Evolutionary conservation across 495 filamentous ascomycete genomes (phyloP).

Genomic region (Paragyromitra xinjiangensis): DNA sequence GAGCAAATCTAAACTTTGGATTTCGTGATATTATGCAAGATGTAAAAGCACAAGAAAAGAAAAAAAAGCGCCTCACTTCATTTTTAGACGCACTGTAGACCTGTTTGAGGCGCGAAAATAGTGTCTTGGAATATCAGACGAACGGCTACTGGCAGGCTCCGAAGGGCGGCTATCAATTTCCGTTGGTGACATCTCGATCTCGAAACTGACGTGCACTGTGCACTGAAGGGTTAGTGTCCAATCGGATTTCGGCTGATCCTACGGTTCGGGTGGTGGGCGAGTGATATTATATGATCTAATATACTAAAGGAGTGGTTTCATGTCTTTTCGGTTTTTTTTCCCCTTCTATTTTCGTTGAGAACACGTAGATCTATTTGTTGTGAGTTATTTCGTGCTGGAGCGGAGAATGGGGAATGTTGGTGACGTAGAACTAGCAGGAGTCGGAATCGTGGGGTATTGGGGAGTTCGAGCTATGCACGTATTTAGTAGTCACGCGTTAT

Average conservation of each 20-base stretch:
- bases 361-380: too few species aligned
- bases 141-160: neutral
- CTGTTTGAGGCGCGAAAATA: neutral
- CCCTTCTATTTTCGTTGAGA: too few species aligned
- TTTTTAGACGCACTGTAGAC: neutral
- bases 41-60: too few species aligned
- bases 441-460: neutral
- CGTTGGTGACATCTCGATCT: neutral
- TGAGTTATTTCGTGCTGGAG: too few species aligned
- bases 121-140: neutral
- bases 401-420: too few species aligned
- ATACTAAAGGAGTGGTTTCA: neutral
- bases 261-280: neutral
- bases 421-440: neutral
- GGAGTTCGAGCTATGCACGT: neutral
- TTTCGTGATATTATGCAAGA: neutral
- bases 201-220: neutral
- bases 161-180: neutral
- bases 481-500: neutral
- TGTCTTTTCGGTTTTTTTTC: neutral
- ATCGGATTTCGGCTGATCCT: neutral
- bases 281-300: conserved; percentile 1
- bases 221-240: neutral
- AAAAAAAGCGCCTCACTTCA: neutral
- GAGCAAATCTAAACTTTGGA: neutral